phyloP scores from a whole-genome alignment of 2,329 filamentous ascomycete genomes.

The Cercospora zeae-maydis region DNA sequence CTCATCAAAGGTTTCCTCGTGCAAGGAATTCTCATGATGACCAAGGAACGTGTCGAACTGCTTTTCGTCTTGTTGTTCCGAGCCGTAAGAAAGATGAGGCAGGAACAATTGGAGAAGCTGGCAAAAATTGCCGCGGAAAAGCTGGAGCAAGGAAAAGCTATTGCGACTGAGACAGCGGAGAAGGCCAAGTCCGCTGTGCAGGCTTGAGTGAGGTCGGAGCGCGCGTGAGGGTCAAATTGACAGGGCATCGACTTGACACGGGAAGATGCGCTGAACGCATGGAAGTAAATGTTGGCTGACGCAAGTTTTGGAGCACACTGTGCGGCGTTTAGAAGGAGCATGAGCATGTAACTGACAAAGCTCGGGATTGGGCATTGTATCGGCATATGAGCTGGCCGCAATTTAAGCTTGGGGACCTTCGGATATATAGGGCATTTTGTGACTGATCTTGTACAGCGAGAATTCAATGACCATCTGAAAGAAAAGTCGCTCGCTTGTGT shows the following conservation, averaged over 20 bases:
- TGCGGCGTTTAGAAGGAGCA: slow-evolving; percentile 6
- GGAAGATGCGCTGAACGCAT: background rate
- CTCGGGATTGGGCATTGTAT: slow-evolving; percentile 1
- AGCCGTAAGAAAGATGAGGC: slow-evolving; percentile 68
- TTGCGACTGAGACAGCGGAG: background rate
- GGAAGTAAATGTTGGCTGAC: background rate
- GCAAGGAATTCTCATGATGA: slow-evolving; percentile 98
- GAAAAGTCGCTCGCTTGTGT: background rate
- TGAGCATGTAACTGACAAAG: slow-evolving; percentile 3
- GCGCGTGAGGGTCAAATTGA: background rate
- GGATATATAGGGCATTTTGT: slow-evolving; percentile 26
- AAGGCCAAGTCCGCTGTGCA: slow-evolving; percentile 2
- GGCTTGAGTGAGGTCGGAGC: background rate
- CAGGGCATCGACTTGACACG: background rate
- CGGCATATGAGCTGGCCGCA: background rate
- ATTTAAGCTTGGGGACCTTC: slow-evolving; percentile 9
- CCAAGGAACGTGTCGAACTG: slow-evolving; percentile 91
- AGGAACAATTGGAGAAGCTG: slow-evolving; percentile 65
- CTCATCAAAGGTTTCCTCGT: slow-evolving; percentile 89
- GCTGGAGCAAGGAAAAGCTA: slow-evolving; percentile 47
- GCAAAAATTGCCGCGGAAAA: slow-evolving; percentile 59
- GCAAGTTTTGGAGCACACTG: background rate
- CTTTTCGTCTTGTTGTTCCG: slow-evolving; percentile 81
- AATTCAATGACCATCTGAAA: background rate
- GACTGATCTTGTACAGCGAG: slow-evolving; percentile 27